These are phyloP conservation scores for Candida sakaeoensis DNA, from an alignment of 805 yeast genomes.

Conservation along the genomic window DNA sequence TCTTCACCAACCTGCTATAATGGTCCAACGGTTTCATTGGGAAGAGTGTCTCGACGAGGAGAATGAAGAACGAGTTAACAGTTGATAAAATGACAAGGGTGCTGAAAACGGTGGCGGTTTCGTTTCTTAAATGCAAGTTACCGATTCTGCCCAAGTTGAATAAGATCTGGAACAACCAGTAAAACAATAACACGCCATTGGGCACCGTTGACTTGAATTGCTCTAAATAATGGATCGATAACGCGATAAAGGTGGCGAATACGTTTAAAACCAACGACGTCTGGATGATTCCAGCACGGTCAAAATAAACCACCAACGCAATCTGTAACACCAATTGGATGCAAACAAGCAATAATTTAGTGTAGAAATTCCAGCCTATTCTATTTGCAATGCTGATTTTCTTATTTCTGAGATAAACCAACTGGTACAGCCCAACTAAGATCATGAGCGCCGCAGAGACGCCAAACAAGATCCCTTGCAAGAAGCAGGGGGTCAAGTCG, in stretches of 20 bases:
- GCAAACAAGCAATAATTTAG: conserved; percentile 37
- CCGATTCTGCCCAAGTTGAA: conserved; percentile 44
- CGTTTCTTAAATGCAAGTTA: conserved; percentile 37
- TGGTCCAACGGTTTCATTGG: conserved; percentile 28
- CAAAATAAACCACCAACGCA: conserved; percentile 14
- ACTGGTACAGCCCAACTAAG: conserved; percentile 37
- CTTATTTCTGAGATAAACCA: conserved; percentile 26
- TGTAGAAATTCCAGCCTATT: conserved; percentile 35
- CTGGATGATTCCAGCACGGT: conserved; percentile 21
- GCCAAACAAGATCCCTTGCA: conserved; percentile 49
- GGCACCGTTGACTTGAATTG: conserved; percentile 64
- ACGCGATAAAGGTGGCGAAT: conserved; percentile 47
- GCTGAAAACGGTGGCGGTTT: conserved; percentile 17
- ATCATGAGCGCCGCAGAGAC: conserved; percentile 41
- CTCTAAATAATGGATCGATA: conserved; percentile 65
- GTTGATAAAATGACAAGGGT: conserved; percentile 28
- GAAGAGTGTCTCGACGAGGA: conserved; percentile 41
- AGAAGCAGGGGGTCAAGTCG: conserved; percentile 60
- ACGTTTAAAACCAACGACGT: conserved; percentile 26
- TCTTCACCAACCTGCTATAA: conserved; percentile 12
- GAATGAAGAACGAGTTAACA: conserved; percentile 38
- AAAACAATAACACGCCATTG: conserved; percentile 63
- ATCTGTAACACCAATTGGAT: conserved; percentile 38
- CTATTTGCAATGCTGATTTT: conserved; percentile 25
- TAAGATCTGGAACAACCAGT: conserved; percentile 62